phyloP scores from a whole-genome alignment of 139 green algal species.

The Auxenochlorella pyrenoidosa region DNA sequence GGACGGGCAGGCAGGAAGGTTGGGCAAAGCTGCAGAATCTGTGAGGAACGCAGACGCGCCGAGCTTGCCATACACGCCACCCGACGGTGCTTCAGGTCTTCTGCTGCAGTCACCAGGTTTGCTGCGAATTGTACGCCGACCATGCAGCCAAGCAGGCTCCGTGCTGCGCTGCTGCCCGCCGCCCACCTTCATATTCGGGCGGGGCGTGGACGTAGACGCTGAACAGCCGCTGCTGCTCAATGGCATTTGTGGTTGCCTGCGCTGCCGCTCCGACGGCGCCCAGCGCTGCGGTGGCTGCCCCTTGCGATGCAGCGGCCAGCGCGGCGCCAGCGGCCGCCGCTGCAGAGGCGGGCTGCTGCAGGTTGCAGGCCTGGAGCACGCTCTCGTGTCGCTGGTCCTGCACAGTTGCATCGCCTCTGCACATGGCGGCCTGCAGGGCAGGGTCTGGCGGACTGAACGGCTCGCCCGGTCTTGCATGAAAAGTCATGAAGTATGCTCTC shows the following conservation, averaged over 20 bases:
- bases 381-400: background rate
- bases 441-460: too few species aligned
- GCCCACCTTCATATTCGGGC: conserved; percentile 15
- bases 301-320: background rate
- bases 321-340: background rate
- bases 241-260: too few species aligned
- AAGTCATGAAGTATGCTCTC: too few species aligned
- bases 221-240: conserved; percentile 48
- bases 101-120: background rate
- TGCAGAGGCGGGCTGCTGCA: background rate
- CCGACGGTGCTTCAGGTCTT: too few species aligned
- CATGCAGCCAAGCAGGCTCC: background rate
- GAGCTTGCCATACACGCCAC: too few species aligned
- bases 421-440: conserved; percentile 1
- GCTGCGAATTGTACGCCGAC: background rate
- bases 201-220: conserved; percentile 53
- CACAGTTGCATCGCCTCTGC: background rate
- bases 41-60: too few species aligned
- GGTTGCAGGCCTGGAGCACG: background rate
- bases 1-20: background rate
- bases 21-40: too few species aligned
- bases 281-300: background rate
- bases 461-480: too few species aligned
- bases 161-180: background rate
- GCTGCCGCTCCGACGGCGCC: background rate